Percentiles rank a stretch among this genome's conserved stretches.
Conservation (phyloP, 768 basidiomycete species). For the Saitozyma podzolica region DNA sequence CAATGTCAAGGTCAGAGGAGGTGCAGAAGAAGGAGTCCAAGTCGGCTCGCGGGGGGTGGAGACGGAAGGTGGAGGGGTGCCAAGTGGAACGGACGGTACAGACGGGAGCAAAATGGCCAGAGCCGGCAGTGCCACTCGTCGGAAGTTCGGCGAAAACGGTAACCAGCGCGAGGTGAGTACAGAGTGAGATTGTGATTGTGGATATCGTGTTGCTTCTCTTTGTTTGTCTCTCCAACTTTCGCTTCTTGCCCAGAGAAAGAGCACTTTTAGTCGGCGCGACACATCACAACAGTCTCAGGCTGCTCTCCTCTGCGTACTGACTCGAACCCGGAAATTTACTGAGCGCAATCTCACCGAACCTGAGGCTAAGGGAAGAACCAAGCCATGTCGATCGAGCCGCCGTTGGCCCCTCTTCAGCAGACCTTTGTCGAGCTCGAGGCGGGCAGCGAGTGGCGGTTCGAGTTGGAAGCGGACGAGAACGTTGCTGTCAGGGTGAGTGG, state of each 20-base stretch:
- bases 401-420: not conserved
- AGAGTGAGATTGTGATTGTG: too few species aligned
- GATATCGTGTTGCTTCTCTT: too few species aligned
- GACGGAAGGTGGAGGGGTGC: too few species aligned
- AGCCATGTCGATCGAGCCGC: not conserved
- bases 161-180: too few species aligned
- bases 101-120: too few species aligned
- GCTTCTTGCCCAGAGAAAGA: too few species aligned
- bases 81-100: too few species aligned
- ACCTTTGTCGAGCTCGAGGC: constrained; percentile 35
- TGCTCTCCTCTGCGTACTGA: too few species aligned
- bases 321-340: not conserved
- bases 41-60: too few species aligned
- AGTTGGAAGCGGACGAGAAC: constrained; percentile 48
- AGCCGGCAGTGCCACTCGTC: too few species aligned
- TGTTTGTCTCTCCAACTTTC: too few species aligned
- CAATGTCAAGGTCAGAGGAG: not conserved
- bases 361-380: not conserved
- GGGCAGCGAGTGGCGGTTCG: constrained; percentile 51
- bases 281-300: not conserved
- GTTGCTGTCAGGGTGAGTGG: constrained; percentile 50
- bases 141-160: too few species aligned
- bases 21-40: not conserved
- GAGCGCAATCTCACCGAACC: not conserved
- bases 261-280: not conserved